phyloP scores from a whole-genome alignment of 129 eudicot genomes.

The Flaveria ramosissima region DNA sequence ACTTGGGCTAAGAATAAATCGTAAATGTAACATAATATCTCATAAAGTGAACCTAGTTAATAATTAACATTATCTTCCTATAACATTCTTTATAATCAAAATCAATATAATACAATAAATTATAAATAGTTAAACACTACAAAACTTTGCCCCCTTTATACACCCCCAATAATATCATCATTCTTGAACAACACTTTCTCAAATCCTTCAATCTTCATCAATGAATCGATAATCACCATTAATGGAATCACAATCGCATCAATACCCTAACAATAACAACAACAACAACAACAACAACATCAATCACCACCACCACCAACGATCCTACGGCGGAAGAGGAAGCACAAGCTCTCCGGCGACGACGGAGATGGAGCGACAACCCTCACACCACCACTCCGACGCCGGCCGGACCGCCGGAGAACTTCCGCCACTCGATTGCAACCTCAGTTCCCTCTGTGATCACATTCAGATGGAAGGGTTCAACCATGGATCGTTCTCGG shows the following conservation, averaged over 20 bases:
- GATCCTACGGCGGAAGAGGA: slow-evolving; percentile 41
- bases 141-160: too few relatives aligned
- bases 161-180: neutral
- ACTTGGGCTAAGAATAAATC: too few relatives aligned
- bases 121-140: too few relatives aligned
- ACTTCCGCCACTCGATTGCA: slow-evolving; percentile 64
- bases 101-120: too few relatives aligned
- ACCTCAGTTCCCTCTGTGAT: slow-evolving; percentile 76
- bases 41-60: too few relatives aligned
- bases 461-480: slow-evolving; percentile 89
- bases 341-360: slow-evolving; percentile 45
- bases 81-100: too few relatives aligned
- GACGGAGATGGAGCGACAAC: slow-evolving; percentile 44
- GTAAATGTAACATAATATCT: too few relatives aligned
- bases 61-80: too few relatives aligned
- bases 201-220: slow-evolving; percentile 5
- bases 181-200: neutral
- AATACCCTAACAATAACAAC: slow-evolving; percentile 32
- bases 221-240: slow-evolving; percentile 10
- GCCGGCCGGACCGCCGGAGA: slow-evolving; percentile 49
- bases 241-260: slow-evolving; percentile 35
- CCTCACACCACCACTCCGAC: slow-evolving; percentile 46
- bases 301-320: slow-evolving; percentile 25
- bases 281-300: neutral
- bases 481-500: slow-evolving; percentile 77